A percentile compares a stretch with the other conserved stretches of the same genome.
These are phyloP conservation scores for Albifimbria verrucaria DNA, from an alignment of 2,329 filamentous ascomycete genomes.

Conservation along the genomic window DNA sequence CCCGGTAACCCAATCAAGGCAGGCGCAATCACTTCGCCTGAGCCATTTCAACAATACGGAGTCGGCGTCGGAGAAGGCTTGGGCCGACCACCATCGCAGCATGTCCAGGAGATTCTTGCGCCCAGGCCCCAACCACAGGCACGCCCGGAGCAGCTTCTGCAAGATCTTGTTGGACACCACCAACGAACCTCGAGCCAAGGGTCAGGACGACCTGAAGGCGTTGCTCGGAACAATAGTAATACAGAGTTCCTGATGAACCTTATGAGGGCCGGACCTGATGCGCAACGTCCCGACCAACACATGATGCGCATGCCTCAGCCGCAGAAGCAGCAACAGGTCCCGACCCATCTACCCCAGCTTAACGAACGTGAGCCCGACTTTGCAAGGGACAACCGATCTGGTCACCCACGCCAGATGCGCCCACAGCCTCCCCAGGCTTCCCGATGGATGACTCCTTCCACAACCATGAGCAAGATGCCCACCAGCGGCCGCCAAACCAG, in stretches of 20 bases:
- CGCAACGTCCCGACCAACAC: slow-evolving; percentile 46
- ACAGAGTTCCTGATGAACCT: slow-evolving; percentile 83
- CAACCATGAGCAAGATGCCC: slow-evolving; percentile 43
- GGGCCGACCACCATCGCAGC: slow-evolving; percentile 36
- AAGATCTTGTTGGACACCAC: slow-evolving; percentile 58
- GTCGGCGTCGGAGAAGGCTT: slow-evolving; percentile 41
- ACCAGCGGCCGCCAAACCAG: slow-evolving; percentile 36
- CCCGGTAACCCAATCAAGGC: slow-evolving; percentile 26
- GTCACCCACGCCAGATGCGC: slow-evolving; percentile 38
- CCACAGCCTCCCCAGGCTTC: slow-evolving; percentile 48
- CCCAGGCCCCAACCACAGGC: slow-evolving; percentile 49
- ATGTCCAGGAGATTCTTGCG: slow-evolving; percentile 50
- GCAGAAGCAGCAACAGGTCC: slow-evolving; percentile 20
- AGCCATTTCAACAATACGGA: slow-evolving; percentile 44
- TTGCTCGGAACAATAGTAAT: slow-evolving; percentile 56
- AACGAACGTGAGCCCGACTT: slow-evolving; percentile 49
- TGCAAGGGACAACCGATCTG: slow-evolving; percentile 26
- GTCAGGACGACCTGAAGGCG: slow-evolving; percentile 40
- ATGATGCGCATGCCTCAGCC: slow-evolving; percentile 52
- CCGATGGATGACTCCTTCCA: slow-evolving; percentile 51
- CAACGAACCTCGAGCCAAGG: slow-evolving; percentile 52
- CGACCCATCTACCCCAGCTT: slow-evolving; percentile 32
- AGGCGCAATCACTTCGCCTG: slow-evolving; percentile 42
- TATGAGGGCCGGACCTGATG: slow-evolving; percentile 58
- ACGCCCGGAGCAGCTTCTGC: slow-evolving; percentile 57